Percentiles rank a stretch among this genome's conserved stretches.
phyloP scores from a whole-genome alignment of 2,329 filamentous ascomycete species.

The Exophiala sp. region DNA sequence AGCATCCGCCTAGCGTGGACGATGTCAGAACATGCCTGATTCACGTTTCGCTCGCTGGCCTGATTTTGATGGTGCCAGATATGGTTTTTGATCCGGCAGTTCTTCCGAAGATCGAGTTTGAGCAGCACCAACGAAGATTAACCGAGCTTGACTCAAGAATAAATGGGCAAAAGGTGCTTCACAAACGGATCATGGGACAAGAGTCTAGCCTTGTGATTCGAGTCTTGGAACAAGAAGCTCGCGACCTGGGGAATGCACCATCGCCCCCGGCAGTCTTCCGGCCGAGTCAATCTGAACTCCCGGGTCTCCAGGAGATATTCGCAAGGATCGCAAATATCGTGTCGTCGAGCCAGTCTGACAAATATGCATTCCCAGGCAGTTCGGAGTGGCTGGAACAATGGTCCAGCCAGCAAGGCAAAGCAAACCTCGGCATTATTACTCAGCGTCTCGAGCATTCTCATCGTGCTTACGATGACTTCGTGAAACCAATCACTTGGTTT shows the following conservation, averaged over 20 bases:
- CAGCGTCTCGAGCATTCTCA: conserved; percentile 64
- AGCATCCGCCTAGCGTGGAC: not conserved
- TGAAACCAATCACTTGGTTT: conserved; percentile 69
- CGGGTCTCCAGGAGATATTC: conserved; percentile 75
- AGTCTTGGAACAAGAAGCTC: conserved; percentile 57
- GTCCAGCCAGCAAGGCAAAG: conserved; percentile 31
- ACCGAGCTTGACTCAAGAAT: conserved; percentile 53
- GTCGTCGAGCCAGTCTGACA: not conserved
- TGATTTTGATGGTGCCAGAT: conserved; percentile 80
- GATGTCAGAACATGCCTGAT: conserved; percentile 61
- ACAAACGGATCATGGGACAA: conserved; percentile 62
- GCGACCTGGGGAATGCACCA: conserved; percentile 60
- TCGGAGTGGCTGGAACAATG: conserved; percentile 10
- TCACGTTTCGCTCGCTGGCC: conserved; percentile 64
- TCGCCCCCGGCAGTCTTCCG: conserved; percentile 63
- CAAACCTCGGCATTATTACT: conserved; percentile 63
- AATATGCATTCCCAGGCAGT: not conserved
- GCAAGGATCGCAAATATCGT: conserved; percentile 40
- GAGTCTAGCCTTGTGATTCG: conserved; percentile 60
- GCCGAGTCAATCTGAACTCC: conserved; percentile 61
- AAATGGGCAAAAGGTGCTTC: conserved; percentile 58
- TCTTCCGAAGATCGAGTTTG: conserved; percentile 56
- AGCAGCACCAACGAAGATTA: conserved; percentile 53
- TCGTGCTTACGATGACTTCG: conserved; percentile 78
- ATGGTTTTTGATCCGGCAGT: conserved; percentile 75